phyloP scores from a whole-genome alignment of 2,329 filamentous ascomycete genomes.

The Fusarium armeniacum region DNA sequence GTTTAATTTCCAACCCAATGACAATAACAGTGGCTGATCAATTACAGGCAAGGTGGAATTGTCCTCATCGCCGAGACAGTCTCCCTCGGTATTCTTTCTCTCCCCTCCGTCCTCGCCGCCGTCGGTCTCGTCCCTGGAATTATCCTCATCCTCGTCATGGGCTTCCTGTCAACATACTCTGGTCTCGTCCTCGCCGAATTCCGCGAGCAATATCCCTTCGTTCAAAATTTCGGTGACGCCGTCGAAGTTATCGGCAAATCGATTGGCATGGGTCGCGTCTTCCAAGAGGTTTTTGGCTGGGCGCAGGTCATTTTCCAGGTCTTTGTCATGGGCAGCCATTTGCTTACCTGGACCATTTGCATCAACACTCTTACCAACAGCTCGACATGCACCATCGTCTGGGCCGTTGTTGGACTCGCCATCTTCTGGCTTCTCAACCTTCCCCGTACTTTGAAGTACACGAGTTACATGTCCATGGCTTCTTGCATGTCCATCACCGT shows the following conservation, averaged over 20 bases:
- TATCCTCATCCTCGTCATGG: slow-evolving; percentile 75
- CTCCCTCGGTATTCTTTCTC: slow-evolving; percentile 73
- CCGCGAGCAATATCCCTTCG: slow-evolving; percentile 76
- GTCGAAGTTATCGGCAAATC: slow-evolving; percentile 67
- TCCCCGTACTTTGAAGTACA: slow-evolving; percentile 73
- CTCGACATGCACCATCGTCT: slow-evolving; percentile 73
- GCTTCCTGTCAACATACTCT: slow-evolving; percentile 76
- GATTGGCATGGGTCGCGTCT: slow-evolving; percentile 64
- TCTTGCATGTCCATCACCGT: slow-evolving; percentile 74
- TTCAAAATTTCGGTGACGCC: slow-evolving; percentile 76
- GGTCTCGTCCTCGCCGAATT: slow-evolving; percentile 74
- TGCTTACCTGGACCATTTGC: slow-evolving; percentile 77
- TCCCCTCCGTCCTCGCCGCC: slow-evolving; percentile 80
- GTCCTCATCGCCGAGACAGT: slow-evolving; percentile 62
- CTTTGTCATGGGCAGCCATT: slow-evolving; percentile 77
- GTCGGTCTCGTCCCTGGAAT: slow-evolving; percentile 81
- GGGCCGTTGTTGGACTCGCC: slow-evolving; percentile 70
- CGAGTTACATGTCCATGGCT: slow-evolving; percentile 72
- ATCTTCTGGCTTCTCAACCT: slow-evolving; percentile 71
- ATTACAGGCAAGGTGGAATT: slow-evolving; percentile 60
- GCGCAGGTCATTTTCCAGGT: slow-evolving; percentile 73
- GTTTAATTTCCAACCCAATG: slow-evolving; percentile 5
- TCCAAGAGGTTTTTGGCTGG: slow-evolving; percentile 71
- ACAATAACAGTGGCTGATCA: background rate
- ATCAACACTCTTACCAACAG: slow-evolving; percentile 74